Base-by-base conservation (phyloP, 352 stramenopile species). In the Globisporangium cylindrosporum region DNA sequence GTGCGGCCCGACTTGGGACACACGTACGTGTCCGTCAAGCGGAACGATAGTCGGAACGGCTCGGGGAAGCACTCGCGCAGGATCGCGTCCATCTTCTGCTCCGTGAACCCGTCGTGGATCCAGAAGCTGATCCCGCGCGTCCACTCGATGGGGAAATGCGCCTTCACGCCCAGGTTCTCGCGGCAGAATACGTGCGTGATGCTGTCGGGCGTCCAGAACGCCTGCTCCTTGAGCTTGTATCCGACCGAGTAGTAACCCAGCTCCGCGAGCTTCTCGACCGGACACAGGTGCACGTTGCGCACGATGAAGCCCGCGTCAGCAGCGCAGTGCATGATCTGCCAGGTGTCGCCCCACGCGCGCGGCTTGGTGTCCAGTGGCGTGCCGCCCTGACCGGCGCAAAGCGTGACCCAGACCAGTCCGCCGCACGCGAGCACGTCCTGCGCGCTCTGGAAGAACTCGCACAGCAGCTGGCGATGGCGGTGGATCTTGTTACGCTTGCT, bases 401-500 rank as follows among this genome's bases (percentile, higher is more conserved):
- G 73, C 25, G 86, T 92, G 69, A 94, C 85, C 85, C 86, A 96
- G 24, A 96, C 73, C 53, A 94, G 82, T 20, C 86, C 88, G 18
- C 85, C 68, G 32, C 6, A 68, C 3, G 77, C 36, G 12, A 93
- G 74, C 41, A 93, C 78, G 62, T 75, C 69, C 6, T 69, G 69
- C 0, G 80, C 85, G 69, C 88, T 94, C 6, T 73, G 64, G 43
- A 96, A 94, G 69, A 96, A 96, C 36, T 92, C 79, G 54, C 70
- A 32, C 27, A 96, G 73, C 22, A 96, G 68, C 75, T 94, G 78
- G 8, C 88, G 84, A 66, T 96, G 88, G 14, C 81, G 79, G 69
- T 93, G 79, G 64, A 94, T 93, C 69, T 94, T 94, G 81, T 92
- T 94, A 63, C 82, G 79, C 68, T 84, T 84, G 57, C 78, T 88